phyloP scores from a whole-genome alignment of 2,329 filamentous ascomycete genomes.

The Pleoardoris graminearum region DNA sequence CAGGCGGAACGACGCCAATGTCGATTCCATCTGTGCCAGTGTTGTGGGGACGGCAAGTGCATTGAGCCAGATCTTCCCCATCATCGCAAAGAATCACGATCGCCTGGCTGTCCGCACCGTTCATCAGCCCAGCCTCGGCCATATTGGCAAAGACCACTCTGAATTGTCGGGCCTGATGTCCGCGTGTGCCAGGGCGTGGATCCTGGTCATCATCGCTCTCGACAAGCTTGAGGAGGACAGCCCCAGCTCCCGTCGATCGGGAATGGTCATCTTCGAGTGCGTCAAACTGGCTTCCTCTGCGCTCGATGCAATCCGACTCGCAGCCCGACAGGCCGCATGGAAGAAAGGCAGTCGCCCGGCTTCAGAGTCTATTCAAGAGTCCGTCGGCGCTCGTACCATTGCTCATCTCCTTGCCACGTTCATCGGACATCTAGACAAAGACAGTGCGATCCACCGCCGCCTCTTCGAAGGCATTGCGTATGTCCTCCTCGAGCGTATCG shows the following conservation, averaged over 20 bases:
- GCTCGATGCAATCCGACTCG: conserved; percentile 35
- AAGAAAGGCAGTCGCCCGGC: conserved; percentile 14
- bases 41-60: conserved; percentile 28
- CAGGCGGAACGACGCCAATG: conserved; percentile 18
- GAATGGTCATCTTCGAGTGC: conserved; percentile 35
- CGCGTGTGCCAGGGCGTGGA: conserved; percentile 36
- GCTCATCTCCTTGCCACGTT: conserved; percentile 44
- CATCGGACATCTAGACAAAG: conserved; percentile 43
- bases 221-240: conserved; percentile 22
- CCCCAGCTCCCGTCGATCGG: conserved; percentile 18
- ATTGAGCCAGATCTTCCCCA: conserved; percentile 29
- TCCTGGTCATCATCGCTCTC: conserved; percentile 37
- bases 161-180: conserved; percentile 33
- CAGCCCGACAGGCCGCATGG: conserved; percentile 27
- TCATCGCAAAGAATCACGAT: conserved; percentile 25
- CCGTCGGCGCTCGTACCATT: conserved; percentile 27
- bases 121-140: conserved; percentile 10
- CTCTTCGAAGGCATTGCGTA: conserved; percentile 52
- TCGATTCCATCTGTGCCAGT: conserved; percentile 28
- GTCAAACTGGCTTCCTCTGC: conserved; percentile 45
- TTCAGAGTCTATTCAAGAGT: conserved; percentile 22
- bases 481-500: conserved; percentile 46
- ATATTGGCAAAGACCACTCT: conserved; percentile 29
- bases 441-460: conserved; percentile 39
- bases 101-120: conserved; percentile 19